phyloP scores from a whole-genome alignment of 2,329 filamentous ascomycete genomes.

The Botrytis medusae region DNA sequence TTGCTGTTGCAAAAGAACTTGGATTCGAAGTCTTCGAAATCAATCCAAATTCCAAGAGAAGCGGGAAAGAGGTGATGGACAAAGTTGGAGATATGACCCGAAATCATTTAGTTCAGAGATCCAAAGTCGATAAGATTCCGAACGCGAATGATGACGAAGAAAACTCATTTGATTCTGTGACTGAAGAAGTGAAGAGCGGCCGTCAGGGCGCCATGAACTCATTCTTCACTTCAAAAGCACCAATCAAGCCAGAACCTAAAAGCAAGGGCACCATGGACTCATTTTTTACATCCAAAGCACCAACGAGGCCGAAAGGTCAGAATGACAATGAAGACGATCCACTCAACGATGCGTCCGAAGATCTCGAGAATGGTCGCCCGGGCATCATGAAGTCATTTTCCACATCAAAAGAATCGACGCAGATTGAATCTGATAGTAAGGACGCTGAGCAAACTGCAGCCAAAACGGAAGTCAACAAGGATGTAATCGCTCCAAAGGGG shows the following conservation, averaged over 20 bases:
- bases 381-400: slow-evolving; percentile 82
- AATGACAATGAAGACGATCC: slow-evolving; percentile 34
- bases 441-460: slow-evolving; percentile 36
- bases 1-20: slow-evolving; percentile 88
- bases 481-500: slow-evolving; percentile 22
- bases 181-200: slow-evolving; percentile 61
- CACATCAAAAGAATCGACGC: slow-evolving; percentile 50
- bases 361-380: slow-evolving; percentile 68
- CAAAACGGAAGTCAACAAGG: slow-evolving; percentile 25
- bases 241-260: slow-evolving; percentile 32
- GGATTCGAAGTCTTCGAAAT: slow-evolving; percentile 96
- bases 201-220: slow-evolving; percentile 77
- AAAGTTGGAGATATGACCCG: slow-evolving; percentile 95
- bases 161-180: slow-evolving; percentile 46
- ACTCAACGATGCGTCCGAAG: slow-evolving; percentile 51
- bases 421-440: slow-evolving; percentile 29
- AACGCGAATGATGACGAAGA: slow-evolving; percentile 40
- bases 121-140: slow-evolving; percentile 39
- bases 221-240: slow-evolving; percentile 68
- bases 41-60: slow-evolving; percentile 78
- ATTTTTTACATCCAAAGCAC: slow-evolving; percentile 68
- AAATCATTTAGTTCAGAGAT: slow-evolving; percentile 80
- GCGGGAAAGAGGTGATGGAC: slow-evolving; percentile 86
- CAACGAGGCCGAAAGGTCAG: slow-evolving; percentile 32
- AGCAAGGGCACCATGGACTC: slow-evolving; percentile 62